Conservation (phyloP, 1,139 yeast genomes). For the Lodderomyces theae region DNA sequence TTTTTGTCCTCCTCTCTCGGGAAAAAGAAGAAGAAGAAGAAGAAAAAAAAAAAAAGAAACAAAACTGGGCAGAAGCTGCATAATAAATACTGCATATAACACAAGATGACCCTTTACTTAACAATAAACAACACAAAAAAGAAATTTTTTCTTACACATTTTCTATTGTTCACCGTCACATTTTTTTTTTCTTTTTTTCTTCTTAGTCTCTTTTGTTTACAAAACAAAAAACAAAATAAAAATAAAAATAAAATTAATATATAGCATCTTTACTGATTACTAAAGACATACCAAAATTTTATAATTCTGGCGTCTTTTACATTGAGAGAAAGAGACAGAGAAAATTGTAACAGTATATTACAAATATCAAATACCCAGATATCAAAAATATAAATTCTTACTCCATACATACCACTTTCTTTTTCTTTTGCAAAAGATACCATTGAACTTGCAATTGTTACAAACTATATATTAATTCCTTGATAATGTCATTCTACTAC, state of each 20-base stretch:
- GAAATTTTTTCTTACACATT: not conserved
- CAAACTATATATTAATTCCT: not conserved
- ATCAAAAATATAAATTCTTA: not conserved
- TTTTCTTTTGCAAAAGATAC: not conserved
- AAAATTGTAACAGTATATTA: not conserved
- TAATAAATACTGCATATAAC: not conserved
- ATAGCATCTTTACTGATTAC: too few species aligned
- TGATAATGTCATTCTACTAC: slow-evolving; percentile 28
- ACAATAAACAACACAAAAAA: not conserved
- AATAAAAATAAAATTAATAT: not conserved
- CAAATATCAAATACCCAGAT: not conserved
- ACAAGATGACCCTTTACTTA: not conserved
- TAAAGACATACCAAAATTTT: too few species aligned
- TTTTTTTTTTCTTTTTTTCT: not conserved
- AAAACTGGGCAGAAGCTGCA: not conserved
- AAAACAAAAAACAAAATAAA: not conserved
- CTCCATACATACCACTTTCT: not conserved
- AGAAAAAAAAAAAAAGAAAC: too few species aligned
- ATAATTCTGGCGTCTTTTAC: too few species aligned
- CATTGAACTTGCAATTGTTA: too few species aligned
- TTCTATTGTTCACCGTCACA: too few species aligned
- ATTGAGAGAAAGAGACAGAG: too few species aligned
- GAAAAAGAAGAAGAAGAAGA: too few species aligned
- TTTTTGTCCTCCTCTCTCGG: not conserved
- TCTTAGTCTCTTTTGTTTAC: not conserved